Evolutionary conservation across 176 grass and related monocot species (phyloP).

Genomic region (Urochloa ruziziensis): DNA sequence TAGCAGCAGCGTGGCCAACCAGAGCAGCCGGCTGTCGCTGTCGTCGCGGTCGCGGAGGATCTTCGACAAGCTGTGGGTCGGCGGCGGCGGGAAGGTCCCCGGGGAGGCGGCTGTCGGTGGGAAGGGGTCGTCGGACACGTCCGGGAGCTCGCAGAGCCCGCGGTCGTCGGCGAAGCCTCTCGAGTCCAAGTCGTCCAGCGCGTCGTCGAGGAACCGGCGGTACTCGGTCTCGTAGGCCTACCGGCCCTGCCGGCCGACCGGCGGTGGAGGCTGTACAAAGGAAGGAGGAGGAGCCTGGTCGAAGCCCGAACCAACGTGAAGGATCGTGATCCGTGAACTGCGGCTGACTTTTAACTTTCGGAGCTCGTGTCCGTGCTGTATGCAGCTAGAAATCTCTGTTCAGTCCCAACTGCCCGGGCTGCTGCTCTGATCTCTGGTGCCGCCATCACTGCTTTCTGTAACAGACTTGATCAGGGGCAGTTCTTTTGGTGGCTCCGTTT

Average conservation of each 20-base stretch:
- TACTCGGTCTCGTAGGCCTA: constrained; percentile 59
- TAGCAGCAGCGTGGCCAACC: constrained; percentile 37
- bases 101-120: constrained; percentile 27
- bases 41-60: constrained; percentile 70
- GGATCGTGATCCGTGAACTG: not conserved
- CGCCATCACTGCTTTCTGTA: not conserved
- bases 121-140: constrained; percentile 67
- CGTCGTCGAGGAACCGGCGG: constrained; percentile 51
- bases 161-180: constrained; percentile 51
- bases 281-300: constrained; percentile 18
- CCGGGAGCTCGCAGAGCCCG: constrained; percentile 71
- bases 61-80: constrained; percentile 68
- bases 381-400: not conserved
- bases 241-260: not conserved
- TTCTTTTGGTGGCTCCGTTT: not conserved
- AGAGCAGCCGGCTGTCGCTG: constrained; percentile 48
- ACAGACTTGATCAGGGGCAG: not conserved
- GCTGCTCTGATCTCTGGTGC: constrained; percentile 5
- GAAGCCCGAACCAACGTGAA: not conserved
- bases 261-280: constrained; percentile 26
- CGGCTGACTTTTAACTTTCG: constrained; percentile 4
- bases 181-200: constrained; percentile 46
- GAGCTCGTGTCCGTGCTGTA: not conserved
- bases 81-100: constrained; percentile 30
- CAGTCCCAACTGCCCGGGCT: not conserved